Evolutionary conservation across 2,329 filamentous ascomycete species (phyloP), one percentile per base, ranked within the genome.

Genomic region (Colletotrichum noveboracense): DNA sequence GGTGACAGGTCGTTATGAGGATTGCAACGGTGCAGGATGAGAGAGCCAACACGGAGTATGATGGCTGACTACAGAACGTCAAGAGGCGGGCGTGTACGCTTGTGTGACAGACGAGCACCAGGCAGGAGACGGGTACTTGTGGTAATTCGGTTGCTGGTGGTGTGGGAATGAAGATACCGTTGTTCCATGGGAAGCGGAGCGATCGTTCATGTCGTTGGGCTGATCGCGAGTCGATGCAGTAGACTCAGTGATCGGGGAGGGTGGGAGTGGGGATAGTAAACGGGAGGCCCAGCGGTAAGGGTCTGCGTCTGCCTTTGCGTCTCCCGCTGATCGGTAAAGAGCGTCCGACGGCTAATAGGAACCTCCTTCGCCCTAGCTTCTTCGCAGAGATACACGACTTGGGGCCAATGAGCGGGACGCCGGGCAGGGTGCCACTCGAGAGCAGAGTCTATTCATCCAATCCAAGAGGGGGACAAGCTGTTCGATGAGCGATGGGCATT

Each of bases 171-270:
- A 16, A 61, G 75, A 66, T 58, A 36, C 62, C 66, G 34, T 38
- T 73, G 70, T 52, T 58, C 72, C 60, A 32, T 34, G 56, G 65
- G 43, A 32, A 60, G 66, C 74, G 62, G 48, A 71, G 43, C 75
- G 66, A 75, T 75, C 71, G 43, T 64, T 70, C 28, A 66, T 69
- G 26, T 66, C 65, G 64, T 69, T 69, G 74, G 64, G 24, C 67
- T 77, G 76, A 77, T 77, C 76, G 74, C 58, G 58, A 70, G 64
- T 61, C 6, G 48, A 38, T 55, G 76, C 67, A 28, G 68, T 48
- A 74, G 34, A 70, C 52, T 24, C 55, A 65, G 71, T 75, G 76
- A 78, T 77, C 75, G 76, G 75, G 52, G 28, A 32, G 14, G 38
- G 58, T 9, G 64, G 71, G 68, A n/a, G 72, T 60, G 66, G 34